These are phyloP conservation scores for Erysimum pusillum DNA, from an alignment of 441 rosid genomes.

Conservation along the genomic window DNA sequence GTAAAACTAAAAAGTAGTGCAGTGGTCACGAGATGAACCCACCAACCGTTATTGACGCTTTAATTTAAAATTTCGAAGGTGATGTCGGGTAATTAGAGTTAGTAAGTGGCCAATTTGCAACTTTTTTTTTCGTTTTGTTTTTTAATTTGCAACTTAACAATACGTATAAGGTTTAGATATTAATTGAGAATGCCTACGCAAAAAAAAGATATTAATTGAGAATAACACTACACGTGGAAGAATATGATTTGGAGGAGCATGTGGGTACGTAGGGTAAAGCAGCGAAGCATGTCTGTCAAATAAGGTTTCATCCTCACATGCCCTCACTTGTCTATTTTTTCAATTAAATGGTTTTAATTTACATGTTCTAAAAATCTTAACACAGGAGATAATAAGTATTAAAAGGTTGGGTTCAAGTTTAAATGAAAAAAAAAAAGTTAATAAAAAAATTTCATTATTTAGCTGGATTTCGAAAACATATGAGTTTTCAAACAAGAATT, in stretches of 20 bases:
- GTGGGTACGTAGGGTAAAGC: conserved; percentile 35
- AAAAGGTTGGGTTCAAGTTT: no score
- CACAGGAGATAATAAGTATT: neutral
- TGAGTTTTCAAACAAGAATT: neutral
- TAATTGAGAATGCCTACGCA: no score
- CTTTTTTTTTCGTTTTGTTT: no score
- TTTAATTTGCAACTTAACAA: conserved; percentile 23
- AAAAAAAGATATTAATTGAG: no score
- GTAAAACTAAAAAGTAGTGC: conserved; percentile 37
- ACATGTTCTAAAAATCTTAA: no score
- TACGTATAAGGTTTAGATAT: neutral
- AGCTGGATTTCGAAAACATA: neutral
- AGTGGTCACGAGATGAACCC: conserved; percentile 41
- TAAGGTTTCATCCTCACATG: conserved; percentile 34
- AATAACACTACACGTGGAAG: conserved; percentile 16
- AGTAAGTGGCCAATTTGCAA: conserved; percentile 41
- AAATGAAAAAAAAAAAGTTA: no score
- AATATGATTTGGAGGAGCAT: conserved; percentile 36
- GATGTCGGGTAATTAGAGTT: conserved; percentile 23
- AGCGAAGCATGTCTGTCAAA: conserved; percentile 48
- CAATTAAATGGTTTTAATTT: no score
- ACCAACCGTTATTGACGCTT: conserved; percentile 44
- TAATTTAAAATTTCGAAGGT: conserved; percentile 40
- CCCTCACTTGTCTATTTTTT: conserved; percentile 1
- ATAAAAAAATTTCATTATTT: no score